These are phyloP conservation scores for Albophoma yamanashiensis DNA, from an alignment of 2,329 filamentous ascomycete genomes.

Conservation along the genomic window DNA sequence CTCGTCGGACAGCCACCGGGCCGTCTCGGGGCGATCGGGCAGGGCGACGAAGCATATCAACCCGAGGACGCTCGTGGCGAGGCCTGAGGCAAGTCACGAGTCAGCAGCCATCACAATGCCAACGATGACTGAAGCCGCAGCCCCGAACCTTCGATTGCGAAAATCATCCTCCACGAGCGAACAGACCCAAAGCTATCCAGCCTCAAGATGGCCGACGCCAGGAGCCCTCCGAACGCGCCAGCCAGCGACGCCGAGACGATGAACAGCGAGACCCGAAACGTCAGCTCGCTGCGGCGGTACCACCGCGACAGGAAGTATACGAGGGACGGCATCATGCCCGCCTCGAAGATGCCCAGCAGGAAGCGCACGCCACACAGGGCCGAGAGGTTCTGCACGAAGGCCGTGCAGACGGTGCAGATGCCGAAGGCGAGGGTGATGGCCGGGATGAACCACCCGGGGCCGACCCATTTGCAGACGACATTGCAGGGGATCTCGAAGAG, in stretches of 20 bases:
- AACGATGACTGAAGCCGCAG: not conserved
- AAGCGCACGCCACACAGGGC: slow-evolving; percentile 45
- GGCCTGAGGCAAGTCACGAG: slow-evolving; percentile 26
- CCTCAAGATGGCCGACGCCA: slow-evolving; percentile 50
- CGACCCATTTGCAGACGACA: slow-evolving; percentile 51
- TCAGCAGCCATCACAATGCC: not conserved
- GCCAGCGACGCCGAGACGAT: slow-evolving; percentile 56
- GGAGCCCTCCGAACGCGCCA: slow-evolving; percentile 56
- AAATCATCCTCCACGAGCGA: slow-evolving; percentile 58
- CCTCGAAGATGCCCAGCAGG: slow-evolving; percentile 49
- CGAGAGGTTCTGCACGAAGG: slow-evolving; percentile 42
- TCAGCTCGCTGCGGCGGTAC: slow-evolving; percentile 52
- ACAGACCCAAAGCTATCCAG: slow-evolving; percentile 46
- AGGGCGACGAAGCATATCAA: slow-evolving; percentile 50
- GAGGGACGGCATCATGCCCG: slow-evolving; percentile 54
- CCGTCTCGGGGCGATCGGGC: slow-evolving; percentile 55
- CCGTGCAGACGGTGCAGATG: slow-evolving; percentile 47
- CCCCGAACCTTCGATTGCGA: slow-evolving; percentile 43
- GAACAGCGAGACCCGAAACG: slow-evolving; percentile 52
- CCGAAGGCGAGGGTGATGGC: slow-evolving; percentile 46
- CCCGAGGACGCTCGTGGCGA: slow-evolving; percentile 41
- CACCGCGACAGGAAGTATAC: slow-evolving; percentile 55
- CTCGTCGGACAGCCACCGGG: slow-evolving; percentile 50
- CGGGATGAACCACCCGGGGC: slow-evolving; percentile 56
- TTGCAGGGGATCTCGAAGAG: slow-evolving; percentile 54